These are phyloP conservation scores for Chenopodium berlandieri DNA, from an alignment of 148 eudicot genomes.

Conservation along the genomic window DNA sequence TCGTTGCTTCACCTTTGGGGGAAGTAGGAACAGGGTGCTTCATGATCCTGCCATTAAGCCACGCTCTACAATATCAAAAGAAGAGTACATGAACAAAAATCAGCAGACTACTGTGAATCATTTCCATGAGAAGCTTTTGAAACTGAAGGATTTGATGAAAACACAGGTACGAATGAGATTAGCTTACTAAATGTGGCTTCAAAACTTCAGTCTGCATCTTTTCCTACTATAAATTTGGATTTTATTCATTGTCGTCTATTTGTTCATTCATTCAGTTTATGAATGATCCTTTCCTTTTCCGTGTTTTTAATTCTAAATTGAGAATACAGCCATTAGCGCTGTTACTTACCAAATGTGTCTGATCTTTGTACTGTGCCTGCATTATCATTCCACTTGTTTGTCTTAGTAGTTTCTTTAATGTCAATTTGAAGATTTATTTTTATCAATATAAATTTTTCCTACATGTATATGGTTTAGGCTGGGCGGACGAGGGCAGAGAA, in stretches of 20 bases:
- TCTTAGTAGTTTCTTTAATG: neutral
- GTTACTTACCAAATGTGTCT: neutral
- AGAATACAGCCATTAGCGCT: neutral
- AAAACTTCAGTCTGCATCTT: neutral
- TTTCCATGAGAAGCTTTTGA: constrained; percentile 95
- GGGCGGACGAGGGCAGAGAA: constrained; percentile 78
- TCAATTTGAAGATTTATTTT: neutral
- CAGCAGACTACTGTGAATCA: constrained; percentile 89
- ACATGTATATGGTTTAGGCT: constrained; percentile 48
- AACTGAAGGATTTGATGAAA: constrained; percentile 86
- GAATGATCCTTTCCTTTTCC: neutral
- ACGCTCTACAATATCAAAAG: constrained; percentile 67
- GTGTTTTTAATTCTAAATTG: neutral
- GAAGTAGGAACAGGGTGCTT: constrained; percentile 71
- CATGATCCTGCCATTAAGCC: constrained; percentile 79
- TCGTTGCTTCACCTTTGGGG: constrained; percentile 98
- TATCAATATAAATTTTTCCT: neutral
- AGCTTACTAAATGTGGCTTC: neutral
- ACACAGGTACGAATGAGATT: constrained; percentile 54
- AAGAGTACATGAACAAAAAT: constrained; percentile 75
- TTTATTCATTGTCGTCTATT: neutral
- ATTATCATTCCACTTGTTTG: neutral
- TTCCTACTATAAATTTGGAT: neutral
- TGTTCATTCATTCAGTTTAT: neutral
- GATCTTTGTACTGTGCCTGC: neutral